Evolutionary conservation across 805 yeast genomes (phyloP), one percentile per base, ranked within the genome.

Genomic region (Kluyveromyces dobzhanskii): DNA sequence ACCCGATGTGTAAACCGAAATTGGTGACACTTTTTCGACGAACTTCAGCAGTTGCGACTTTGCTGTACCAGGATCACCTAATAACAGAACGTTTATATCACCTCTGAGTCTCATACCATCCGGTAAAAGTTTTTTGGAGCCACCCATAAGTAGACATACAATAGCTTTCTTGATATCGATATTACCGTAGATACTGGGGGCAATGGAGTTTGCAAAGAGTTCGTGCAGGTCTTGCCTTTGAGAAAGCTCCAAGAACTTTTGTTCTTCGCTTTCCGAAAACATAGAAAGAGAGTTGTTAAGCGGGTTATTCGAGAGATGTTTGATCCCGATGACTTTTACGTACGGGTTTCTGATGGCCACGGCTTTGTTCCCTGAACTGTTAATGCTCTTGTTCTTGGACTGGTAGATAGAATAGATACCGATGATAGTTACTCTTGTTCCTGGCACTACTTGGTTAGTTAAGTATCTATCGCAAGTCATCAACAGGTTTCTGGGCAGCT

Each of bases 61-160:
- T 37, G 98, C 97, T 16, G 98, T 92, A 67, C 98, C 98, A 17
- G 99, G 99, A 56, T 92, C 99, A 64, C 99, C 99, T 27, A 94
- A 69, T 36, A 92, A 61, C 37, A 92, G 69, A 9, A 92, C 96
- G 56, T 92, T 92, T 53, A 92, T 85, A 59, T 92, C 99, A 50
- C 99, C 99, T 69, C 99, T 78, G 41, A 92, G 72, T 54, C 96
- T 71, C 90, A 88, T 85, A 12, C 96, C 95, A 64, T 92, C 99
- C 0, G 97, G 97, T 41, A 92, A 66, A 3, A 87, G 54, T 53
- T 90, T 88, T 54, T 87, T 84, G 3, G 96, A 83, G 0, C 99
- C 99, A 40, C 97, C 95, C 79, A 92, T 77, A 34, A 92, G 65
- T 44, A 92, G 64, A 63, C 98, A 92, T 0, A 95, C 80, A 43